phyloP scores from a whole-genome alignment of 164 flowering plant species.

The Tetracentron sinense region DNA sequence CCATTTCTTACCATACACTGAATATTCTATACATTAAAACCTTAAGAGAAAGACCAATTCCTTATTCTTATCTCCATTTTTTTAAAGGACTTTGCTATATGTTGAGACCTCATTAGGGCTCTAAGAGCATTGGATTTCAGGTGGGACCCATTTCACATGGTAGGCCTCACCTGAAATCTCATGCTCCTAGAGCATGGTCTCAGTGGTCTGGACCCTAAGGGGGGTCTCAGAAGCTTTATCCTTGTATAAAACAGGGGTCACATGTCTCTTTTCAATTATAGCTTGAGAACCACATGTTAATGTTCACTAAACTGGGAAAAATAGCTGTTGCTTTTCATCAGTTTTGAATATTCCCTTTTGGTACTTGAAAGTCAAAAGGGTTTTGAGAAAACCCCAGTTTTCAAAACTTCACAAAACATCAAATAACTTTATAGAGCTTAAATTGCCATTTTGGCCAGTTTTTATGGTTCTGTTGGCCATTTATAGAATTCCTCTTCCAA shows the following conservation, averaged over 20 bases:
- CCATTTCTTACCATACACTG: slow-evolving; percentile 40
- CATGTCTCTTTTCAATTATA: slow-evolving; percentile 26
- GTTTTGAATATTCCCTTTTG: slow-evolving; percentile 47
- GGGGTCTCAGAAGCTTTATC: too few species aligned
- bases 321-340: slow-evolving; percentile 36
- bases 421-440: background rate
- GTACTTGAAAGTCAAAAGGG: slow-evolving; percentile 41
- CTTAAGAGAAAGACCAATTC: slow-evolving; percentile 28
- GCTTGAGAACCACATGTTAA: slow-evolving; percentile 21
- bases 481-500: background rate
- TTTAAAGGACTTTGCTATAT: too few species aligned
- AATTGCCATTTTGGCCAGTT: background rate
- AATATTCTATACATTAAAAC: slow-evolving; percentile 41
- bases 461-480: background rate
- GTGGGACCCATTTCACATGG: too few species aligned
- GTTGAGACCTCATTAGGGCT: too few species aligned
- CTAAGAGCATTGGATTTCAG: too few species aligned
- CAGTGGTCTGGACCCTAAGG: too few species aligned
- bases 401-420: slow-evolving; percentile 3
- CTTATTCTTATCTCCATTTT: slow-evolving; percentile 24
- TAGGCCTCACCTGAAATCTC: too few species aligned
- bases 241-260: too few species aligned
- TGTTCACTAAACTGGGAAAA: slow-evolving; percentile 24
- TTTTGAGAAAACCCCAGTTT: slow-evolving; percentile 8
- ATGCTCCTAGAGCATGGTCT: too few species aligned